These are phyloP conservation scores for Fusarium chaquense DNA, from an alignment of 2,329 filamentous ascomycete species.

Conservation along the genomic window DNA sequence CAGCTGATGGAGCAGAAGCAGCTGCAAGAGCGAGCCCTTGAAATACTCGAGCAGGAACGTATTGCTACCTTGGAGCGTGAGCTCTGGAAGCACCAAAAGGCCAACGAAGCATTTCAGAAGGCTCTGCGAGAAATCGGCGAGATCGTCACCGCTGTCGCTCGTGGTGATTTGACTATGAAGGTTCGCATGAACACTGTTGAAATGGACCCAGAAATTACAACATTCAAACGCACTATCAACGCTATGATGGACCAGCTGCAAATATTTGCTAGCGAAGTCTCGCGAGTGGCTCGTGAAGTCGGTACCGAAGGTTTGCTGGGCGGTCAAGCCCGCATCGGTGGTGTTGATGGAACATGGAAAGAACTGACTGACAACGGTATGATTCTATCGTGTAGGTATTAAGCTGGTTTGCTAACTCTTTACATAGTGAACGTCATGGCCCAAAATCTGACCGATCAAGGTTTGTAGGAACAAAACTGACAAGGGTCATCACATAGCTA, in stretches of 20 bases:
- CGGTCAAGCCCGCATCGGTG: slow-evolving; percentile 92
- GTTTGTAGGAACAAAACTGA: slow-evolving; percentile 50
- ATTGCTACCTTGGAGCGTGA: slow-evolving; percentile 92
- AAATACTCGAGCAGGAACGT: slow-evolving; percentile 85
- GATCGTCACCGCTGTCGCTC: slow-evolving; percentile 95
- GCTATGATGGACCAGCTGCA: slow-evolving; percentile 99
- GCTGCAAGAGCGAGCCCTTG: slow-evolving; percentile 84
- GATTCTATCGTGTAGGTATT: background rate
- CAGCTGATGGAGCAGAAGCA: slow-evolving; percentile 88
- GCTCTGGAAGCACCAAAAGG: slow-evolving; percentile 96
- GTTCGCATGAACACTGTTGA: slow-evolving; percentile 95
- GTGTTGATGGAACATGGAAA: slow-evolving; percentile 97
- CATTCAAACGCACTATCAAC: slow-evolving; percentile 98
- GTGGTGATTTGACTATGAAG: slow-evolving; percentile 95
- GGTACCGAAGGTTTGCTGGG: slow-evolving; percentile 95
- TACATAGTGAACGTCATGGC: slow-evolving; percentile 82
- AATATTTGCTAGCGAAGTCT: slow-evolving; percentile 96
- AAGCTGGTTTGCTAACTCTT: slow-evolving; percentile 23
- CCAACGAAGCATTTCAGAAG: slow-evolving; percentile 98
- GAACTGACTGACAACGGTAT: slow-evolving; percentile 89
- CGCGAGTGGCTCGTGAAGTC: slow-evolving; percentile 92
- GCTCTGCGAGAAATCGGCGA: slow-evolving; percentile 95
- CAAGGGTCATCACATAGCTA: slow-evolving; percentile 18
- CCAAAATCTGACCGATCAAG: slow-evolving; percentile 83
- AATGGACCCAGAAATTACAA: slow-evolving; percentile 98